Base-by-base conservation (phyloP, 805 yeast species). In the Metschnikowia koreensis region DNA sequence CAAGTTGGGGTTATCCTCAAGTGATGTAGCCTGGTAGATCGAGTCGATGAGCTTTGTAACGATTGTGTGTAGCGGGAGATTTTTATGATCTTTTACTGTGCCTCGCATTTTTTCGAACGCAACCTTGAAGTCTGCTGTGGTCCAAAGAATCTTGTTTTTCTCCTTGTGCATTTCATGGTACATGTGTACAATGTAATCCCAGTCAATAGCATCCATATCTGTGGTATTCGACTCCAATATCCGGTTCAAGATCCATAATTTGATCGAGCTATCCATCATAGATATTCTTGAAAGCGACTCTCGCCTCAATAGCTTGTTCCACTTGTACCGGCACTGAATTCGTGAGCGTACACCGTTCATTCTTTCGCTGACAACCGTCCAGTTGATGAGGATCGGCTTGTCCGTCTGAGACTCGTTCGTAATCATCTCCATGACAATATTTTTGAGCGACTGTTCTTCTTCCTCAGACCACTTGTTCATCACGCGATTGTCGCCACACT, bases 281-380 rank as follows among this genome's bases (percentile, higher is more conserved):
- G 68, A 54, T 2, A 69, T 58, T 13, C 74, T 59, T n/a, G 60
- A 58, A 37, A 62, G 57, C 22, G 71, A 63, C 55, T 84, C 86
- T 53, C 87, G 74, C 61, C 82, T 84, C 48, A 84, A 69, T 6
- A 91, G 63, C 69, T 92, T 93, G 64, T 87, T 87, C 97, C 97
- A 93, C 66, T 93, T 93, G 69, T 93, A 93, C 53, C 98, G 81
- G 66, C 97, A 92, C 69, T 93, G 98, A 57, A 93, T 92, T 60
- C 98, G 78, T 1, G 96, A 87, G 55, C 98, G 79, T 1, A 82
- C 75, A 2, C 97, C 97, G 34, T 89, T 85, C 96, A 93, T 90
- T 46, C 81, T 74, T 65, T 93, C 98, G 62, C 93, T 84, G 3
- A 93, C 96, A 6, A 83, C 73, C 0, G 97, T 92, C 97, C 98